Evolutionary conservation across 192 early-diverging fungal genomes (phyloP).

Genomic region (Chytriomyces hyalinus): DNA sequence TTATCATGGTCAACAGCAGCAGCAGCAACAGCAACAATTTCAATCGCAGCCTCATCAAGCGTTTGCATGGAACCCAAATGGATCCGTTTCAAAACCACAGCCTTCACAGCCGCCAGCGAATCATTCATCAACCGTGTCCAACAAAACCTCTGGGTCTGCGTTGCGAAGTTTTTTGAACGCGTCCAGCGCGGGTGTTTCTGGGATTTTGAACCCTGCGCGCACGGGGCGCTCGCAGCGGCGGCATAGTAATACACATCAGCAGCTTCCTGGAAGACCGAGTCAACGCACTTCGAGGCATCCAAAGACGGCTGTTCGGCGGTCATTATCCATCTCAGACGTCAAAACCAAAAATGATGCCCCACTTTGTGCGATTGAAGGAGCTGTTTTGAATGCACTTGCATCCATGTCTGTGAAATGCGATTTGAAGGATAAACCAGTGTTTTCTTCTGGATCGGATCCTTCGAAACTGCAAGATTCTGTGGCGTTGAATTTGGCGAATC

Average conservation of each 20-base stretch:
- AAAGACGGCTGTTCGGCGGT: neutral
- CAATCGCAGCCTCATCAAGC: neutral
- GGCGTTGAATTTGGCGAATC: neutral
- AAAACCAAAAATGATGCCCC: neutral
- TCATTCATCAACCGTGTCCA: conserved; percentile 8
- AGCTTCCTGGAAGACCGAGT: neutral
- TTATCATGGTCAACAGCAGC: too few relatives aligned
- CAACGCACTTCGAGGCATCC: neutral
- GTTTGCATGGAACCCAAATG: neutral
- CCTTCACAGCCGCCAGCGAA: too few relatives aligned
- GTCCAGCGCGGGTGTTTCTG: neutral
- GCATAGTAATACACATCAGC: neutral
- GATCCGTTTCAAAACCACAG: neutral
- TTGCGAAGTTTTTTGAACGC: neutral
- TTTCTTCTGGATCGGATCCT: neutral
- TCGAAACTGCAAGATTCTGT: neutral
- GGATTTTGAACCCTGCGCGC: neutral
- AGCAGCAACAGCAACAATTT: too few relatives aligned
- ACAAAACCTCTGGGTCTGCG: neutral
- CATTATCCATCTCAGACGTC: conserved; percentile 6
- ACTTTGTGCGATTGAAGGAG: neutral
- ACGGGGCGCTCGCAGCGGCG: neutral
- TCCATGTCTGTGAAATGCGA: neutral
- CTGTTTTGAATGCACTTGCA: neutral
- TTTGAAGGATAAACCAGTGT: neutral